Percentiles rank a stretch among this genome's conserved stretches.
Evolutionary conservation across 805 yeast species (phyloP).

Genomic region (Dipodascus geniculatus): DNA sequence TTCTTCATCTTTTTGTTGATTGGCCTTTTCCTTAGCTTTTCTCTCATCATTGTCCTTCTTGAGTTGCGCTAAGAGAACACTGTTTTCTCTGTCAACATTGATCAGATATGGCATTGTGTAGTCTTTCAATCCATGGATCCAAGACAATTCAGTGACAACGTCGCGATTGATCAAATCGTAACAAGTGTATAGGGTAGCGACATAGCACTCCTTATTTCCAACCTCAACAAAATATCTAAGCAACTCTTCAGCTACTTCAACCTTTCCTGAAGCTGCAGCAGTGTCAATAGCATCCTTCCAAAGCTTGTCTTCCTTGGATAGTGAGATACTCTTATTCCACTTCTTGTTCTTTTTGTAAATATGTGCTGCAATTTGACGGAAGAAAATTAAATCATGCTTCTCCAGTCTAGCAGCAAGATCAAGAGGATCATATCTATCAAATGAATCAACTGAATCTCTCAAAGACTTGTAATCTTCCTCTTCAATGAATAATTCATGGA

Average conservation of each 20-base stretch:
- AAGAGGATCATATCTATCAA: slow-evolving; percentile 84
- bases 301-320: slow-evolving; percentile 81
- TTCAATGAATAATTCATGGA: slow-evolving; percentile 89
- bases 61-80: slow-evolving; percentile 49
- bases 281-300: slow-evolving; percentile 94
- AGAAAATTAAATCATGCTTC: slow-evolving; percentile 79
- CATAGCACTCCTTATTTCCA: slow-evolving; percentile 90
- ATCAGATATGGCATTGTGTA: slow-evolving; percentile 88
- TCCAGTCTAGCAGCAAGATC: slow-evolving; percentile 90
- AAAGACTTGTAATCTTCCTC: slow-evolving; percentile 92
- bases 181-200: slow-evolving; percentile 78
- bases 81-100: slow-evolving; percentile 72
- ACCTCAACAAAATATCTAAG: slow-evolving; percentile 89
- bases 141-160: slow-evolving; percentile 75
- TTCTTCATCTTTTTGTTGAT: slow-evolving; percentile 35
- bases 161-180: slow-evolving; percentile 73
- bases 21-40: slow-evolving; percentile 40
- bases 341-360: slow-evolving; percentile 90
- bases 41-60: slow-evolving; percentile 61
- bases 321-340: slow-evolving; percentile 78
- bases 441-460: slow-evolving; percentile 74
- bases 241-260: slow-evolving; percentile 79
- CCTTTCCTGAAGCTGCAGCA: slow-evolving; percentile 67
- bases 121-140: slow-evolving; percentile 79
- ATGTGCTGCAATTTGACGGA: slow-evolving; percentile 93